Evolutionary conservation across 2,329 filamentous ascomycete species (phyloP), one percentile per base, ranked within the genome.

Genomic region (Ceratocystis cubensis): DNA sequence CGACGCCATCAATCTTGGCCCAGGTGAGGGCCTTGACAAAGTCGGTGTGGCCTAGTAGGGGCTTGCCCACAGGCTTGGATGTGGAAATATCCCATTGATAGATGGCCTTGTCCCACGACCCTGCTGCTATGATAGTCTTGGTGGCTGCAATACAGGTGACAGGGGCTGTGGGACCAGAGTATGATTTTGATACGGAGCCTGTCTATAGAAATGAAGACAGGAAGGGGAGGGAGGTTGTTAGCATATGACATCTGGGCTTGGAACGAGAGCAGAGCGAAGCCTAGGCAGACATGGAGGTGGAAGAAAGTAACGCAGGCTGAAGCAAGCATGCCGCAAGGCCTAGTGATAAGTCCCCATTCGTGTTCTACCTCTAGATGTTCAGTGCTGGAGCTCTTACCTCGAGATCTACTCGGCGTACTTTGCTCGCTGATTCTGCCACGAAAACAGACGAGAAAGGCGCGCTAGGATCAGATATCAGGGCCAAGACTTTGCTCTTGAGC

Each of bases 51-150:
- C 91, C 91, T 67, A 82, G 81, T 71, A 86, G 91, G 69, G 80
- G 85, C 69, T 78, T 81, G n/a, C 78, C 79, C 0, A 78, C 76
- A 37, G 78, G 74, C 37, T 61, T 33, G 56, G 78, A 79, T 2
- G 84, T 84, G 20, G 80, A 77, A 41, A 87, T 77, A 71, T 89
- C 81, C 88, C 91, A 96, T 41, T 88, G 88, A 86, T 91, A 96
- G 67, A 97, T 82, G 22, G 84, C 82, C 77, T 96, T 96, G 77
- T 99, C 93, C 94, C 94, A 99, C 68, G 87, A 94, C 44, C 92
- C 93, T 28, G 91, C 91, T 75, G 91, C 96, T 10, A 96, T 73
- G 1, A 81, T 88, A 63, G 75, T 76, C 68, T 79, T 80, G 57
- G 83, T 86, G 45, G 90, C 79, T 17, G 88, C 84, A 33, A 96